These are phyloP conservation scores for Saccharum officinarum DNA, from an alignment of 176 grass and related monocot species.

Conservation along the genomic window DNA sequence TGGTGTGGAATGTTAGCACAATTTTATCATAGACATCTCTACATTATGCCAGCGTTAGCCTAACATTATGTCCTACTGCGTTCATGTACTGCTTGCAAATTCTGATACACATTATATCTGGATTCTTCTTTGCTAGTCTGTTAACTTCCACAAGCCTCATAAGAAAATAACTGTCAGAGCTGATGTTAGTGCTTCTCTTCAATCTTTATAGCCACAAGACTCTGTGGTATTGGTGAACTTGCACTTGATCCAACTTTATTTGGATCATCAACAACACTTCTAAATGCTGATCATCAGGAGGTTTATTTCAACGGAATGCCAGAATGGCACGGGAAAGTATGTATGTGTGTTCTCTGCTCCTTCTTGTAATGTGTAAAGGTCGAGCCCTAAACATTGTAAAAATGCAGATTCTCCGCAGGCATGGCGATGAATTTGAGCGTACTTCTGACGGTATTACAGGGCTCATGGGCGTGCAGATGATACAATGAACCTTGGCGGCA, in stretches of 20 bases:
- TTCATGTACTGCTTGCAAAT: not conserved
- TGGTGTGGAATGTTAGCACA: not conserved
- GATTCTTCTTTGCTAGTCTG: not conserved
- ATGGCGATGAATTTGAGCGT: slow-evolving; percentile 90
- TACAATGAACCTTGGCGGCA: slow-evolving; percentile 97
- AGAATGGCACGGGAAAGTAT: slow-evolving; percentile 68
- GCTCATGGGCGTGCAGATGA: slow-evolving; percentile 94
- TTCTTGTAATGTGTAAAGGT: slow-evolving; percentile 1
- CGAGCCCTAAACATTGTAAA: slow-evolving; percentile 31
- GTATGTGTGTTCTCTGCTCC: not conserved
- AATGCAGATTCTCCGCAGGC: slow-evolving; percentile 79
- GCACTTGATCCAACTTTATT: slow-evolving; percentile 85
- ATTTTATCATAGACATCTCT: not conserved
- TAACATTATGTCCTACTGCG: not conserved
- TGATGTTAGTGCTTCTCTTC: not conserved
- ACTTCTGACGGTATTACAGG: slow-evolving; percentile 73
- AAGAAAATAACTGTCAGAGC: not conserved
- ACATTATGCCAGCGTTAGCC: not conserved
- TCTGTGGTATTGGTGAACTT: slow-evolving; percentile 71
- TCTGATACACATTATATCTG: not conserved
- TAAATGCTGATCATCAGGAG: slow-evolving; percentile 91
- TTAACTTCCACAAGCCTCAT: not conserved
- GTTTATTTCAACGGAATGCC: slow-evolving; percentile 94
- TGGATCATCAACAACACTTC: slow-evolving; percentile 76
- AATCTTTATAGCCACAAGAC: slow-evolving; percentile 58